phyloP scores from a whole-genome alignment of 345 rosid species.

The Dipteronia dyeriana region DNA sequence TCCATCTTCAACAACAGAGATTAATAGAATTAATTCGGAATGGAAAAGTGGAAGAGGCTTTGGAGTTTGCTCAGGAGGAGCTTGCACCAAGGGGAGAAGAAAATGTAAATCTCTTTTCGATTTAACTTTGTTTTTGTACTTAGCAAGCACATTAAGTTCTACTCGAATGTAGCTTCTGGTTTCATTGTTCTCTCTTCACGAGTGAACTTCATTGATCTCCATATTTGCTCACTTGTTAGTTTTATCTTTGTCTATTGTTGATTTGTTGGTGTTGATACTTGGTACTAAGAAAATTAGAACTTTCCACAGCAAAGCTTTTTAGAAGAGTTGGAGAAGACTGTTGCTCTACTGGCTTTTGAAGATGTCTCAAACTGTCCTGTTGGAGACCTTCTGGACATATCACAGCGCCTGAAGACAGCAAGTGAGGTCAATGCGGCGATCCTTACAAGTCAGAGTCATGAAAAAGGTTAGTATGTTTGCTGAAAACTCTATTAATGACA shows the following conservation, averaged over 20 bases:
- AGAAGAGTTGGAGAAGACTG: slow-evolving; percentile 94
- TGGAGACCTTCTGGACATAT: slow-evolving; percentile 80
- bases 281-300: slow-evolving; percentile 7
- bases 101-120: slow-evolving; percentile 45
- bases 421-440: slow-evolving; percentile 98
- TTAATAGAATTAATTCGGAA: slow-evolving; percentile 92
- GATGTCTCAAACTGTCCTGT: slow-evolving; percentile 87
- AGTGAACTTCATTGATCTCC: neutral
- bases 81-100: slow-evolving; percentile 99
- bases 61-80: slow-evolving; percentile 99
- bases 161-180: neutral
- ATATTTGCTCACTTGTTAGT: neutral
- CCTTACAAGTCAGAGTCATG: slow-evolving; percentile 96
- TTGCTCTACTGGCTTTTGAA: slow-evolving; percentile 88
- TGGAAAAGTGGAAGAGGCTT: slow-evolving; percentile 89
- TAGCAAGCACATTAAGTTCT: slow-evolving; percentile 5
- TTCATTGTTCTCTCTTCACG: neutral
- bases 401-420: slow-evolving; percentile 94
- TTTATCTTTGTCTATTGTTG: slow-evolving; percentile 4
- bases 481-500: neutral
- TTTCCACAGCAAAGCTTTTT: slow-evolving; percentile 73
- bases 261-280: slow-evolving; percentile 2
- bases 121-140: slow-evolving; percentile 19
- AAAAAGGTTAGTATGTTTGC: slow-evolving; percentile 61
- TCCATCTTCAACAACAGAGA: slow-evolving; percentile 99